phyloP scores from a whole-genome alignment of 768 basidiomycete genomes.

The Tylopilus subfusipes region DNA sequence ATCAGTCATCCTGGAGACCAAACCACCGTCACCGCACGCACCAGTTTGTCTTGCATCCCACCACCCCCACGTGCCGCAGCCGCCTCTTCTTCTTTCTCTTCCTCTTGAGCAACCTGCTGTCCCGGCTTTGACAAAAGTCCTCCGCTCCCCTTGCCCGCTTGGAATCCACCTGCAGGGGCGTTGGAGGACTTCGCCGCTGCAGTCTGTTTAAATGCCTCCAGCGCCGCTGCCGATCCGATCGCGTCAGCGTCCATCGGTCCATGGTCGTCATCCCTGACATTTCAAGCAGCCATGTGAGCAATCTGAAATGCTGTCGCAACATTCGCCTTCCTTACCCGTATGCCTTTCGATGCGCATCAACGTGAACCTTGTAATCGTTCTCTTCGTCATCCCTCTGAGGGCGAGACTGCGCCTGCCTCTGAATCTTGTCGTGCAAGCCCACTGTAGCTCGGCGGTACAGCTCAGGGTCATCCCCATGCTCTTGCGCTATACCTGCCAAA shows the following conservation, averaged over 20 bases:
- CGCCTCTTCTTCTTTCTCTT: conserved; percentile 10
- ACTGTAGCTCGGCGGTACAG: conserved; percentile 20
- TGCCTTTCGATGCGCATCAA: conserved; percentile 30
- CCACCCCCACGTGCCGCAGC: conserved; percentile 9
- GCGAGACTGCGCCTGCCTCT: conserved; percentile 12
- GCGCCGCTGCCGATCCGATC: conserved; percentile 30
- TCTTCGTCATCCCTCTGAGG: conserved; percentile 2
- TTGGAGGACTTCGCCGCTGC: conserved; percentile 6
- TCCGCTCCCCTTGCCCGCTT: not conserved
- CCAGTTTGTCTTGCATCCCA: conserved; percentile 31
- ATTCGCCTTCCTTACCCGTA: conserved; percentile 24
- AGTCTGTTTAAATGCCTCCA: conserved; percentile 31
- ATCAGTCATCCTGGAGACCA: not conserved
- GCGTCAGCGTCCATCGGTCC: conserved; percentile 26
- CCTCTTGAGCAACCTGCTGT: not conserved
- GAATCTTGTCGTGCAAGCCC: conserved; percentile 22
- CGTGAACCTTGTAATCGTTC: conserved; percentile 16
- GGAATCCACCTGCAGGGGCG: conserved; percentile 20
- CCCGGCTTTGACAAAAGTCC: not conserved
- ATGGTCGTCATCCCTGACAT: conserved; percentile 15
- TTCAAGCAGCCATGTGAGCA: not conserved
- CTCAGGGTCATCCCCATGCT: conserved; percentile 18
- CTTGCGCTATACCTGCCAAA: conserved; percentile 15
- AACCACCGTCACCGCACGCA: conserved; percentile 7
- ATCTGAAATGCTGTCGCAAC: not conserved